These are phyloP conservation scores for Penicillium griseofulvum DNA, from an alignment of 2,329 filamentous ascomycete genomes.

Conservation along the genomic window DNA sequence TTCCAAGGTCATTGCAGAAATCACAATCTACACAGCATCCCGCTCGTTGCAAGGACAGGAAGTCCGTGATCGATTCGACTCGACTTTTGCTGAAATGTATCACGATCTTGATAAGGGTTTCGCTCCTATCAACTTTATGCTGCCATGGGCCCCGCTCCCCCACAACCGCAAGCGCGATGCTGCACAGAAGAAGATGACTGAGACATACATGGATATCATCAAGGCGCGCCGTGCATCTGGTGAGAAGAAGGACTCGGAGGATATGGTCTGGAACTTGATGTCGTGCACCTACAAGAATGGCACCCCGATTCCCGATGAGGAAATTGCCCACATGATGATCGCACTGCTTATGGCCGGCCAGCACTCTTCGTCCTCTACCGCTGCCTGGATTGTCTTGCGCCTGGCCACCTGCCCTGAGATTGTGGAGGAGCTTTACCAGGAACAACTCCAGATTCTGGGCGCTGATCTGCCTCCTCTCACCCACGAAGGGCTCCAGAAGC, in stretches of 20 bases:
- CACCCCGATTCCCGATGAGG: constrained; percentile 71
- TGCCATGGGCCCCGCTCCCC: constrained; percentile 85
- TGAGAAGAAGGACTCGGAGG: constrained; percentile 55
- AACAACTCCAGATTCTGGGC: constrained; percentile 74
- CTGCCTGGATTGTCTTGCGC: constrained; percentile 79
- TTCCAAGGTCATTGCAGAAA: constrained; percentile 72
- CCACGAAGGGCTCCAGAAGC: constrained; percentile 73
- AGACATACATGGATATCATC: constrained; percentile 81
- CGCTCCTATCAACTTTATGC: constrained; percentile 82
- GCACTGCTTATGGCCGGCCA: constrained; percentile 89
- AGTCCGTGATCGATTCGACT: constrained; percentile 76
- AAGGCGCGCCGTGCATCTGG: constrained; percentile 62
- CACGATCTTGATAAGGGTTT: constrained; percentile 90
- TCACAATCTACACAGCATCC: constrained; percentile 87
- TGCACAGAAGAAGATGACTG: constrained; percentile 75
- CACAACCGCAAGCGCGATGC: constrained; percentile 79
- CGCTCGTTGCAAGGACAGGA: constrained; percentile 81
- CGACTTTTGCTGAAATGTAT: constrained; percentile 76
- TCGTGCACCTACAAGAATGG: constrained; percentile 81
- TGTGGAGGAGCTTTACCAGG: constrained; percentile 75
- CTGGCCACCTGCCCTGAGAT: constrained; percentile 77
- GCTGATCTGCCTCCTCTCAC: constrained; percentile 69
- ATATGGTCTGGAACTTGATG: constrained; percentile 93
- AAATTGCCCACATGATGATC: constrained; percentile 92
- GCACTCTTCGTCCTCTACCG: constrained; percentile 81